Conservation (phyloP, 169 alveolate genomes). For the Babesia caballi region DNA sequence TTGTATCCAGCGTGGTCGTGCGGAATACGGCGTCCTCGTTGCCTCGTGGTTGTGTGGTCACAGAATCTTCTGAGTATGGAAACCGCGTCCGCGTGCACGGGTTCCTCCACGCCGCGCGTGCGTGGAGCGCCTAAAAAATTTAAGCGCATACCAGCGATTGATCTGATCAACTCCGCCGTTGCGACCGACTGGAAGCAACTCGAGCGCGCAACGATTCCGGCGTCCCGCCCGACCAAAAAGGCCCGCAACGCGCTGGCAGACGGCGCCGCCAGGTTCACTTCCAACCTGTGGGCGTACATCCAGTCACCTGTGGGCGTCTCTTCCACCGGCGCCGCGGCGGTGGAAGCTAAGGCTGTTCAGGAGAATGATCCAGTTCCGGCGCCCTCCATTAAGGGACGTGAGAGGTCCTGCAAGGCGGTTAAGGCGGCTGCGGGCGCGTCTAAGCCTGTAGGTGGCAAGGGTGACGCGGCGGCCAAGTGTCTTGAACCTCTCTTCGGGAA, state of each 20-base stretch:
- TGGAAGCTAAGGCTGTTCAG: neutral
- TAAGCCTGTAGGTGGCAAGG: neutral
- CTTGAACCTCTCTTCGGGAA: slow-evolving; percentile 11
- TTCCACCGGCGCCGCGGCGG: neutral
- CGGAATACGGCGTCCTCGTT: neutral
- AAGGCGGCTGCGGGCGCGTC: neutral
- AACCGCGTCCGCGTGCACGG: neutral
- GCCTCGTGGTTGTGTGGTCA: neutral
- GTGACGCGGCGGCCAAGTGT: neutral
- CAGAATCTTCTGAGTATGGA: neutral
- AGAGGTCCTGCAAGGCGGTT: neutral
- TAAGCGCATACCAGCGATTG: neutral
- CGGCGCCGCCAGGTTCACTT: neutral
- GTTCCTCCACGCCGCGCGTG: neutral
- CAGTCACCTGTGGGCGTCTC: neutral
- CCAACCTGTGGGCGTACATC: slow-evolving; percentile 19
- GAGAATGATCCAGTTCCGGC: neutral
- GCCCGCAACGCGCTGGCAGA: neutral
- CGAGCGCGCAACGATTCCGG: neutral
- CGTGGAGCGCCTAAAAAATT: neutral
- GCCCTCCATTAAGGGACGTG: neutral
- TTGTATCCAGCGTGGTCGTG: neutral
- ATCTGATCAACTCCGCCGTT: slow-evolving; percentile 11
- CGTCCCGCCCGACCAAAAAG: neutral
- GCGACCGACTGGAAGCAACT: slow-evolving; percentile 17